A percentile compares a stretch with the other conserved stretches of the same genome.
Evolutionary conservation across 768 basidiomycete genomes (phyloP).

Genomic region (Kwoniella europaea): DNA sequence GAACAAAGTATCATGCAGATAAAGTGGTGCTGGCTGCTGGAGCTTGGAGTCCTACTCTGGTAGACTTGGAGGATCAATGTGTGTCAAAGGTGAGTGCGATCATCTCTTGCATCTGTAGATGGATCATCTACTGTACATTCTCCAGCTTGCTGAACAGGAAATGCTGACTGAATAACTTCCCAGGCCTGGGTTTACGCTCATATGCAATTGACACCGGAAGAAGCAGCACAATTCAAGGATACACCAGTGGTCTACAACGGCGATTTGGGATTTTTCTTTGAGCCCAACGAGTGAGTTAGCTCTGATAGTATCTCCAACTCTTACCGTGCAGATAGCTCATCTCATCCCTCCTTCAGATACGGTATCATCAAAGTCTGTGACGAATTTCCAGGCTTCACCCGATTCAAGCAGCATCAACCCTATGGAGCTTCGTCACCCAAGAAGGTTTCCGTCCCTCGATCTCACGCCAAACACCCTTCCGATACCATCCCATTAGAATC

Average conservation of each 20-base stretch:
- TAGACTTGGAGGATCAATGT: constrained; percentile 50
- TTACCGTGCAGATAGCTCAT: not conserved
- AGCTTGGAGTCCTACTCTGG: constrained; percentile 43
- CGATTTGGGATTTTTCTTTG: constrained; percentile 52
- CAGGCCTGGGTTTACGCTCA: constrained; percentile 48
- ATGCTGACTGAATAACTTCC: not conserved
- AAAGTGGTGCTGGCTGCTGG: constrained; percentile 47
- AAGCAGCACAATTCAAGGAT: constrained; percentile 32
- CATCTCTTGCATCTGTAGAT: no score
- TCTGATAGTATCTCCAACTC: not conserved
- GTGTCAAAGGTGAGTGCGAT: constrained; percentile 39
- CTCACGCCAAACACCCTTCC: constrained; percentile 48
- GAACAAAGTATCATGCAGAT: constrained; percentile 36
- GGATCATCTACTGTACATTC: not conserved
- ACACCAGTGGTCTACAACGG: constrained; percentile 49
- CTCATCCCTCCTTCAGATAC: not conserved
- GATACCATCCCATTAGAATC: constrained; percentile 46
- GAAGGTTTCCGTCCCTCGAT: constrained; percentile 44
- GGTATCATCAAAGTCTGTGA: constrained; percentile 44
- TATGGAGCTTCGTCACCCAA: constrained; percentile 31
- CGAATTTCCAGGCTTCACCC: constrained; percentile 49
- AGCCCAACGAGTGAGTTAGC: constrained; percentile 37
- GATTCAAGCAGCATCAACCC: constrained; percentile 31
- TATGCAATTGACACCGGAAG: constrained; percentile 43
- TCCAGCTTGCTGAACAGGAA: not conserved